Percentiles rank a stretch among this genome's conserved stretches.
These are phyloP conservation scores for Talaromyces verruculosus DNA, from an alignment of 2,329 filamentous ascomycete genomes.

Conservation along the genomic window DNA sequence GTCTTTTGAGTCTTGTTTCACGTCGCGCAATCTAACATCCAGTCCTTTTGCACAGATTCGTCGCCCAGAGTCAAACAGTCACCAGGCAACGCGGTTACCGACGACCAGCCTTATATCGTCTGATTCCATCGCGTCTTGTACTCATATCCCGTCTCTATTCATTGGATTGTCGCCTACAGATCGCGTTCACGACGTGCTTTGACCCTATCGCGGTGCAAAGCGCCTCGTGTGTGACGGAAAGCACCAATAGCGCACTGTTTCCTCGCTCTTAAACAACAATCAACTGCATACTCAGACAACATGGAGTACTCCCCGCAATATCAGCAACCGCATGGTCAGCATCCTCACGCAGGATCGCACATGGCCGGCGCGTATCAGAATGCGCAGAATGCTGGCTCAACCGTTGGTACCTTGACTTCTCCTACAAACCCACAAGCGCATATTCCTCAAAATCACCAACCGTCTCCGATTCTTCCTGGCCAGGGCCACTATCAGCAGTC, in stretches of 20 bases:
- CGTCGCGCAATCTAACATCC: conserved; percentile 27
- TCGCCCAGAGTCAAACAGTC: conserved; percentile 7
- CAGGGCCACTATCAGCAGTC: conserved; percentile 68
- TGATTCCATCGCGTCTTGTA: conserved; percentile 10
- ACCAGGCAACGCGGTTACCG: conserved; percentile 8
- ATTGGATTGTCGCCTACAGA: conserved; percentile 19
- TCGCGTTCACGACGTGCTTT: conserved; percentile 9
- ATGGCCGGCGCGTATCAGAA: conserved; percentile 63
- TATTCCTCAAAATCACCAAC: conserved; percentile 62
- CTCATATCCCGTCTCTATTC: not conserved
- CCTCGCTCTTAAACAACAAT: conserved; percentile 1
- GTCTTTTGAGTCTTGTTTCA: conserved; percentile 28
- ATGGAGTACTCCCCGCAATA: conserved; percentile 78
- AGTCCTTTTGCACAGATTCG: conserved; percentile 17
- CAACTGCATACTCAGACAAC: conserved; percentile 30
- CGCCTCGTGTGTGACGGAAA: conserved; percentile 19
- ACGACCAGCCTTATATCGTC: conserved; percentile 3
- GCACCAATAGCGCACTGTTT: conserved; percentile 16
- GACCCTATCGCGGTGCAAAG: conserved; percentile 18
- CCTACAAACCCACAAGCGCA: conserved; percentile 70
- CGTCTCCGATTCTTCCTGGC: conserved; percentile 76
- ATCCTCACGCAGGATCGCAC: conserved; percentile 60
- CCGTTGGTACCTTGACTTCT: conserved; percentile 62
- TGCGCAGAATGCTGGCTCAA: conserved; percentile 53
- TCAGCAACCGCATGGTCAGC: conserved; percentile 63